Evolutionary conservation across 2,329 filamentous ascomycete species (phyloP).

Genomic region (Arthrobotrys sinensis): DNA sequence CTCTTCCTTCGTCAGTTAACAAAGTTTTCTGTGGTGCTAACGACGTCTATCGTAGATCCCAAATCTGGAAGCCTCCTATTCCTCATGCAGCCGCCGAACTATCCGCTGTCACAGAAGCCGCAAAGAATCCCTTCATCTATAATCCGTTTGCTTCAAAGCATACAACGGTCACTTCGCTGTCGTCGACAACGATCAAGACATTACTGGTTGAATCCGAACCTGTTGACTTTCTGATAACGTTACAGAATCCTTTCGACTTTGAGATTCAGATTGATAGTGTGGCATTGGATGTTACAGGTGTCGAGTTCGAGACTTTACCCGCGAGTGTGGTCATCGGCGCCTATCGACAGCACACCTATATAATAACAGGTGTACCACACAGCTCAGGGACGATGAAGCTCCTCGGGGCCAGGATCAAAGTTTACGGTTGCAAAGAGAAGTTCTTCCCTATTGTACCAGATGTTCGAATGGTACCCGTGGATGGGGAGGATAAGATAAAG

Average conservation of each 20-base stretch:
- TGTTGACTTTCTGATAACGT: conserved; percentile 82
- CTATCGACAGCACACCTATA: conserved; percentile 79
- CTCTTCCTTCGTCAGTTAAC: not conserved
- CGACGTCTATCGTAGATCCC: conserved; percentile 45
- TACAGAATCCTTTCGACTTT: conserved; percentile 96
- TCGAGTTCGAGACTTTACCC: conserved; percentile 77
- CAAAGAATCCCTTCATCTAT: conserved; percentile 88
- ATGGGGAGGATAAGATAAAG: conserved; percentile 81
- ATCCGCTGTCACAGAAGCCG: conserved; percentile 67
- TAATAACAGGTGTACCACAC: conserved; percentile 79
- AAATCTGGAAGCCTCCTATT: conserved; percentile 73
- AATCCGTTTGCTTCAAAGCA: conserved; percentile 85
- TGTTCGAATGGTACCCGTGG: conserved; percentile 75
- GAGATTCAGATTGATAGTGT: conserved; percentile 91
- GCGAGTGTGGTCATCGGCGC: conserved; percentile 81
- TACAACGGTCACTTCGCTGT: conserved; percentile 72
- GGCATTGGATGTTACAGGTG: conserved; percentile 80
- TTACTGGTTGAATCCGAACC: conserved; percentile 82
- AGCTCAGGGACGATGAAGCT: conserved; percentile 79
- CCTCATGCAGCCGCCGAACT: conserved; percentile 75
- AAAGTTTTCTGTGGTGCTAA: not conserved
- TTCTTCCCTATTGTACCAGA: conserved; percentile 85
- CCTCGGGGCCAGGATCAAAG: conserved; percentile 82
- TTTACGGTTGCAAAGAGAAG: conserved; percentile 85
- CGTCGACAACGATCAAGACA: conserved; percentile 73